Percentiles rank a stretch among this genome's conserved stretches.
phyloP scores from a whole-genome alignment of 1,284 basidiomycete species.

The Irpex sp. region DNA sequence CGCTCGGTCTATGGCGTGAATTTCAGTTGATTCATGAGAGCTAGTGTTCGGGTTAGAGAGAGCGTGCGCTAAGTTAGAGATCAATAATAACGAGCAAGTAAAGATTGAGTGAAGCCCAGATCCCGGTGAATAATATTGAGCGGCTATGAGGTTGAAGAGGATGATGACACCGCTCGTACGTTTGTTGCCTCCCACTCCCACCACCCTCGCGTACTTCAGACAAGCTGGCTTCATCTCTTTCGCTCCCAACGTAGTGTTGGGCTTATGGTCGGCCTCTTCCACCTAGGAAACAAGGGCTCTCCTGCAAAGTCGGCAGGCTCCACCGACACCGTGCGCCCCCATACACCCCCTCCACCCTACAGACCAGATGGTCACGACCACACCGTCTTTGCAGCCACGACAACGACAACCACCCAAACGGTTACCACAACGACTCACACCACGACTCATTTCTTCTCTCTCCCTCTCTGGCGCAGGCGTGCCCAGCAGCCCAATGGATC shows the following conservation, averaged over 20 bases:
- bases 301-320: conserved; percentile 17
- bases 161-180: background rate
- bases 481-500: conserved; percentile 23
- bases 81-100: no score
- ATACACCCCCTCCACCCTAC: conserved; percentile 35
- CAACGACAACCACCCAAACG: conserved; percentile 46
- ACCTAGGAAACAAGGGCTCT: conserved; percentile 27
- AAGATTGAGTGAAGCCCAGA: no score
- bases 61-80: no score
- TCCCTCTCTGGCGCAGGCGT: conserved; percentile 62
- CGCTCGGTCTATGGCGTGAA: no score
- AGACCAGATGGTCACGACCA: conserved; percentile 30
- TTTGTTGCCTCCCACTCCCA: conserved; percentile 1
- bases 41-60: no score
- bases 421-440: conserved; percentile 48
- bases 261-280: conserved; percentile 39
- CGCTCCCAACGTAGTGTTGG: conserved; percentile 15
- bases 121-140: background rate
- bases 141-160: background rate
- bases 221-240: conserved; percentile 14
- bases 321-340: conserved; percentile 16
- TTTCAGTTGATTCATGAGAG: no score
- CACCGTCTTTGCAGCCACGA: conserved; percentile 43
- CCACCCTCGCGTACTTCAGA: background rate
- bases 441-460: conserved; percentile 58